phyloP scores from a whole-genome alignment of 2,329 filamentous ascomycete species.

The Trichoderma atrobrunneum region DNA sequence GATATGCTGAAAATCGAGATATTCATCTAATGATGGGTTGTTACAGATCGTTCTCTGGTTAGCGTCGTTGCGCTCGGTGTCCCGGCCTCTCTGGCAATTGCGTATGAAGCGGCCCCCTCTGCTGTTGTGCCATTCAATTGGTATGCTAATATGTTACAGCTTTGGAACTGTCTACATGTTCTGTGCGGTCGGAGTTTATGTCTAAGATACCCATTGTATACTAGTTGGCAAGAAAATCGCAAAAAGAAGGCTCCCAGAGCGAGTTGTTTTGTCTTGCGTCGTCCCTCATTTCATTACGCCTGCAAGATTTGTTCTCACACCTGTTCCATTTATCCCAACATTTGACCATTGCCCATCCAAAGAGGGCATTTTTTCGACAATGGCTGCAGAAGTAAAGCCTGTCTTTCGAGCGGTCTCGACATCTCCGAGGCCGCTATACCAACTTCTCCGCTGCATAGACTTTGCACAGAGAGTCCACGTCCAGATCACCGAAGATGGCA shows the following conservation, averaged over 20 bases:
- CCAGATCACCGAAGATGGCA: constrained; percentile 78
- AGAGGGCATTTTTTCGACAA: constrained; percentile 17
- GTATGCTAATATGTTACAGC: constrained; percentile 46
- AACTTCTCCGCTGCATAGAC: constrained; percentile 56
- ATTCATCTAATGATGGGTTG: not conserved
- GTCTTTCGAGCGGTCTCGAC: constrained; percentile 74
- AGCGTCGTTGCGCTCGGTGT: constrained; percentile 76
- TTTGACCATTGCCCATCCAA: not conserved
- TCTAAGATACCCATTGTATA: constrained; percentile 62
- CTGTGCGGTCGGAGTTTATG: constrained; percentile 97
- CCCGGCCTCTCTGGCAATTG: constrained; percentile 84
- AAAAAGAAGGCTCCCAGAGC: constrained; percentile 27
- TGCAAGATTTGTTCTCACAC: not conserved
- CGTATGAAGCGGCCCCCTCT: constrained; percentile 56
- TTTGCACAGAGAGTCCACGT: constrained; percentile 58
- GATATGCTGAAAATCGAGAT: not conserved
- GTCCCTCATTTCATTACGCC: not conserved
- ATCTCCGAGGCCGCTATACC: constrained; percentile 72
- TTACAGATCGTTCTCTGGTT: constrained; percentile 72
- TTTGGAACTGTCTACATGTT: constrained; percentile 98
- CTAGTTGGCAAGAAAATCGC: constrained; percentile 31
- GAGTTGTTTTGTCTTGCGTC: constrained; percentile 24
- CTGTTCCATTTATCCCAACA: not conserved
- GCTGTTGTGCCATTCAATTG: not conserved
- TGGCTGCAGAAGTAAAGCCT: constrained; percentile 41